A percentile compares a stretch with the other conserved stretches of the same genome.
These are phyloP conservation scores for Xylariaceae sp. DNA, from an alignment of 2,329 filamentous ascomycete species.

Conservation along the genomic window DNA sequence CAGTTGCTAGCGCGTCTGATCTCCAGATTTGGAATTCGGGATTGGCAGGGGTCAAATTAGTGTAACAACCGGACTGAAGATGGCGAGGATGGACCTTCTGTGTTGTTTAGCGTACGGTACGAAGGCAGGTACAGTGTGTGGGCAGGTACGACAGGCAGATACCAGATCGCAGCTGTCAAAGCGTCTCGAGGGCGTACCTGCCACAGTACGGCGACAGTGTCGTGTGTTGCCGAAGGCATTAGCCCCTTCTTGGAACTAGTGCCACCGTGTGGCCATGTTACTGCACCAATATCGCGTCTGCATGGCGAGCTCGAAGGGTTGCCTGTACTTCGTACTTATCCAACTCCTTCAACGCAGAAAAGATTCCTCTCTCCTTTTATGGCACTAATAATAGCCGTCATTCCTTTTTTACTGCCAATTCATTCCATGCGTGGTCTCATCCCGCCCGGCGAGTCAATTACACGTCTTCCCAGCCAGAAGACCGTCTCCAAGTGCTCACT, in stretches of 20 bases:
- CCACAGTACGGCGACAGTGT: background rate
- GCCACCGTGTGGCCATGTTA: background rate
- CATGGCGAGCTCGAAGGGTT: background rate
- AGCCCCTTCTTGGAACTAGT: background rate
- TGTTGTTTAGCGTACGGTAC: background rate
- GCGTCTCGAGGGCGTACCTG: background rate
- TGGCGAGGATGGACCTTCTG: background rate
- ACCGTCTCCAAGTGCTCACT: conserved; percentile 10
- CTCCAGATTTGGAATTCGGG: background rate
- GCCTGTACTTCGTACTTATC: background rate
- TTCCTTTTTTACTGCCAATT: conserved; percentile 4
- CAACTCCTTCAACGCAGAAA: conserved; percentile 1
- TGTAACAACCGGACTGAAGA: background rate
- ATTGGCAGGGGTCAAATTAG: background rate
- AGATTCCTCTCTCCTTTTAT: conserved; percentile 6
- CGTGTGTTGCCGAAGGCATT: background rate
- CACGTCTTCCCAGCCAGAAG: conserved; percentile 6
- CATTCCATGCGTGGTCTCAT: background rate
- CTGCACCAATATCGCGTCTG: background rate
- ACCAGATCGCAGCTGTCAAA: background rate
- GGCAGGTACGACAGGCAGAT: background rate
- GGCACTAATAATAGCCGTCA: background rate
- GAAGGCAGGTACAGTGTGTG: background rate
- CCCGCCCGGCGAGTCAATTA: conserved; percentile 2
- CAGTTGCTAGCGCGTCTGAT: background rate